Evolutionary conservation across 2,329 filamentous ascomycete genomes (phyloP), one percentile per base, ranked within the genome.

Genomic region (Sodiomyces alkalinus): DNA sequence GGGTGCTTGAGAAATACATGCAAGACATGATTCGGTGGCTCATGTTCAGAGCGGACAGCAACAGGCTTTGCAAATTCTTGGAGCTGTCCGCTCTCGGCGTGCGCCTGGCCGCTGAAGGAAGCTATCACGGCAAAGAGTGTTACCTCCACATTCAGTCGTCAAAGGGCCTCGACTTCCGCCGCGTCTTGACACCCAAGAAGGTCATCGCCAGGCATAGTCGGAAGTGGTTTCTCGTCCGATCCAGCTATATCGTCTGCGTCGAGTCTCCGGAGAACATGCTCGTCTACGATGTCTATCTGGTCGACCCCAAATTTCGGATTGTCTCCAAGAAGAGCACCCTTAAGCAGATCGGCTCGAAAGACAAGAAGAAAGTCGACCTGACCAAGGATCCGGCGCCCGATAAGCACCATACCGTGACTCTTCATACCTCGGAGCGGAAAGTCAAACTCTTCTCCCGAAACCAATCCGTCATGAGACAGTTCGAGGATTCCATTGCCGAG

Each of bases 221-320:
- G 12, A 94, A 94, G 51, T 98, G 90, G 90, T 98, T 98, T 48
- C 62, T 96, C 13, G 85, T 98, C n/a, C 68, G 90, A 28, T 86
- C 96, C 52, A 96, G 85, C 56, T 98, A 98, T 46, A 77, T 98
- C 34, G 87, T 93, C 24, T 94, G 87, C 41, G 86, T 96, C n/a
- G 87, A 96, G 48, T 94, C 90, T 0, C 90, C 90, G 0, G 87
- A 96, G 49, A 92, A 92, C 42, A 92, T 96, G 80, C 87, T 93
- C 44, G 92, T 96, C 19, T 94, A 93, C 49, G 92, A 98, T 53
- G 90, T 98, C 14, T 96, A 94, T 51, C 65, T 98, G n/a, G 81
- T 96, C 16, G 90, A 98, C 47, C 68, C 80, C 2, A 77, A 80
- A 42, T 98, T 98, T 53, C 64, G 69, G 29, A 74, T 94, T 27